A percentile compares a stretch with the other conserved stretches of the same genome.
These are phyloP conservation scores for Phyllosticta citrichinensis DNA, from an alignment of 2,329 filamentous ascomycete species.

Conservation along the genomic window DNA sequence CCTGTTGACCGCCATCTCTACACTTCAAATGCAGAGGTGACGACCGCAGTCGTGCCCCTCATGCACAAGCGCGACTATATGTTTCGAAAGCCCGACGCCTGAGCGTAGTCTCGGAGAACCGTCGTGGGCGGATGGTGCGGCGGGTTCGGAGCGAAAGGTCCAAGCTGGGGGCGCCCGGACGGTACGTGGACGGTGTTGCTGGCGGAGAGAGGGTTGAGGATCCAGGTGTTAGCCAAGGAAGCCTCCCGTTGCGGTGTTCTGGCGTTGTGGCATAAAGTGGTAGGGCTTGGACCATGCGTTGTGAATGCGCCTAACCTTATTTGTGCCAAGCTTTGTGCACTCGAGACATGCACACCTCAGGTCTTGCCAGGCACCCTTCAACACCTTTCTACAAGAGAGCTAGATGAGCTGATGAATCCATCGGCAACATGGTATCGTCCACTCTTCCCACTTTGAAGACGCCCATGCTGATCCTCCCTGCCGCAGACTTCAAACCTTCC, in stretches of 20 bases:
- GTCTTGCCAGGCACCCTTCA: background rate
- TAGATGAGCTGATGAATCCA: background rate
- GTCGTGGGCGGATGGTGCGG: background rate
- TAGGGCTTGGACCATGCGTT: conserved; percentile 16
- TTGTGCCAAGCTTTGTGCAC: conserved; percentile 2
- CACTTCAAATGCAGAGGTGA: conserved; percentile 20
- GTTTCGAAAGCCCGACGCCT: conserved; percentile 9
- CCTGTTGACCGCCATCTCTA: conserved; percentile 83
- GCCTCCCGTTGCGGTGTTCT: conserved; percentile 9
- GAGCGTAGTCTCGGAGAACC: conserved; percentile 11
- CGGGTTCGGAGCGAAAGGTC: background rate
- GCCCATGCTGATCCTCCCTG: background rate
- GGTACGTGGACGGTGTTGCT: background rate
- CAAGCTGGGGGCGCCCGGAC: background rate
- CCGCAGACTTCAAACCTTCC: conserved; percentile 63
- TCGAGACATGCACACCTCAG: background rate
- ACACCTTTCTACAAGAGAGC: background rate
- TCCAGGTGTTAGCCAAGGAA: background rate
- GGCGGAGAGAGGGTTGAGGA: background rate
- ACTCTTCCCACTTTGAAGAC: background rate
- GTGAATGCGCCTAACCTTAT: conserved; percentile 5
- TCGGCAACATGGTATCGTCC: background rate
- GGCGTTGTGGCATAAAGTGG: conserved; percentile 8
- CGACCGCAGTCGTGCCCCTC: conserved; percentile 26
- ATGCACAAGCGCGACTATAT: conserved; percentile 14